Evolutionary conservation across 768 basidiomycete genomes (phyloP).

Genomic region (Tylopilus subfusipes): DNA sequence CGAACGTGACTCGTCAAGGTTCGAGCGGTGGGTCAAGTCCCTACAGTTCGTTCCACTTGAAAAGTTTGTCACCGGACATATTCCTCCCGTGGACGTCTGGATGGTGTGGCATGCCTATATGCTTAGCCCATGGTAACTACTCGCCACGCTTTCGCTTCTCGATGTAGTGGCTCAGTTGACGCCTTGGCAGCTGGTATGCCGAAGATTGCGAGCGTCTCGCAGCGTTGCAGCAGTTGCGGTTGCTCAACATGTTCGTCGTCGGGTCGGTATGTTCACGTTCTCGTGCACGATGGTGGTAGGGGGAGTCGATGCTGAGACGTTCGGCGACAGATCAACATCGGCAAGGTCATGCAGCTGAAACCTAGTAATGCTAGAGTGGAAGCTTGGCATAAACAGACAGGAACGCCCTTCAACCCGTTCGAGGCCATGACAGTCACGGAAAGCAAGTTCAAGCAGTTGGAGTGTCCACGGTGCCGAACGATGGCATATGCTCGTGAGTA

Average conservation of each 20-base stretch:
- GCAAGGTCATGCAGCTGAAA: constrained; percentile 13
- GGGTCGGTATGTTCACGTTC: constrained; percentile 23
- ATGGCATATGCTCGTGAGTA: constrained; percentile 32
- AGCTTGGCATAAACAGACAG: constrained; percentile 25
- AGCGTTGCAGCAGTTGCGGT: constrained; percentile 22
- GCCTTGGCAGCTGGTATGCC: constrained; percentile 27
- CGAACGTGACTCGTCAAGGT: constrained; percentile 20
- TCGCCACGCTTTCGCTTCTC: not conserved
- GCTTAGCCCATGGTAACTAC: constrained; percentile 34
- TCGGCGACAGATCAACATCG: constrained; percentile 24
- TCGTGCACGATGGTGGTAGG: not conserved
- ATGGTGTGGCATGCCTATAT: constrained; percentile 44
- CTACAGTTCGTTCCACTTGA: constrained; percentile 24
- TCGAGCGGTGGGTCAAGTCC: constrained; percentile 33
- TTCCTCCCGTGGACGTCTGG: constrained; percentile 40
- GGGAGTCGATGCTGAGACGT: not conserved
- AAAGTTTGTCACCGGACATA: constrained; percentile 22
- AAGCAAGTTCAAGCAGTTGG: constrained; percentile 25
- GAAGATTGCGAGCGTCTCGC: constrained; percentile 33
- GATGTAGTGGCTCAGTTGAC: not conserved
- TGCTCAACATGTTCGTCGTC: constrained; percentile 28
- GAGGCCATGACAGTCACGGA: constrained; percentile 28
- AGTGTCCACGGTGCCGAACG: constrained; percentile 36
- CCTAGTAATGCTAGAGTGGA: constrained; percentile 13
- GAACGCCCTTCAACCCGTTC: constrained; percentile 34